Conservation (phyloP, 1,284 basidiomycete genomes). For the Boletus calvinii region DNA sequence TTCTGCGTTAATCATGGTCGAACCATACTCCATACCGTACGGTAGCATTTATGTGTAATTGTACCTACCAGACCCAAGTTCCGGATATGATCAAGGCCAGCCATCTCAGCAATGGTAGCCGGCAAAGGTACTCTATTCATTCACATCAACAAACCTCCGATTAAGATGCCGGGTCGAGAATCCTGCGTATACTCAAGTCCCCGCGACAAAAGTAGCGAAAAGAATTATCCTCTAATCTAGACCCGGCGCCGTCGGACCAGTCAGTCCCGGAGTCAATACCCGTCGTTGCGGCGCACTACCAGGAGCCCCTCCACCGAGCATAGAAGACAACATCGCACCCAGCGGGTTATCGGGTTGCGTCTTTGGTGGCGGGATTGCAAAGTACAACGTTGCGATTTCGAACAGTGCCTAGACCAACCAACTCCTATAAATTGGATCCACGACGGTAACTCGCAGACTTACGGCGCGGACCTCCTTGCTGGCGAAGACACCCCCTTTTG, state of each 20-base stretch:
- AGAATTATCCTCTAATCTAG: constrained; percentile 36
- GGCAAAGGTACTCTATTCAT: neutral
- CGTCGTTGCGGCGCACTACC: constrained; percentile 36
- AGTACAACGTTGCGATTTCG: constrained; percentile 71
- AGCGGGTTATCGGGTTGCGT: constrained; percentile 72
- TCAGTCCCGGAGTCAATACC: constrained; percentile 41
- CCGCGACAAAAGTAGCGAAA: constrained; percentile 9
- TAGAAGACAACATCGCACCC: constrained; percentile 79
- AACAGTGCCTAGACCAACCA: constrained; percentile 39
- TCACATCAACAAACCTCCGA: constrained; percentile 8
- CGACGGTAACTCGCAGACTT: constrained; percentile 28
- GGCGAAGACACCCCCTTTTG: constrained; percentile 59
- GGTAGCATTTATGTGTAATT: constrained; percentile 15
- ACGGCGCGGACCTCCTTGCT: constrained; percentile 75
- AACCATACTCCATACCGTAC: constrained; percentile 13
- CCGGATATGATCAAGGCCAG: neutral
- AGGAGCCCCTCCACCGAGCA: constrained; percentile 69
- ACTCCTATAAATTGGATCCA: constrained; percentile 1
- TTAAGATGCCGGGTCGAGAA: constrained; percentile 8
- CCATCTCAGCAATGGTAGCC: neutral
- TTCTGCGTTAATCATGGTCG: constrained; percentile 22
- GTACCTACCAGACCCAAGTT: neutral
- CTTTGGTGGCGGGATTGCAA: constrained; percentile 75
- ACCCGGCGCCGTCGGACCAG: constrained; percentile 32
- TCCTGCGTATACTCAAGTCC: constrained; percentile 7